Evolutionary conservation across 2,329 filamentous ascomycete genomes (phyloP).

Genomic region (Ophiostoma ulmi): DNA sequence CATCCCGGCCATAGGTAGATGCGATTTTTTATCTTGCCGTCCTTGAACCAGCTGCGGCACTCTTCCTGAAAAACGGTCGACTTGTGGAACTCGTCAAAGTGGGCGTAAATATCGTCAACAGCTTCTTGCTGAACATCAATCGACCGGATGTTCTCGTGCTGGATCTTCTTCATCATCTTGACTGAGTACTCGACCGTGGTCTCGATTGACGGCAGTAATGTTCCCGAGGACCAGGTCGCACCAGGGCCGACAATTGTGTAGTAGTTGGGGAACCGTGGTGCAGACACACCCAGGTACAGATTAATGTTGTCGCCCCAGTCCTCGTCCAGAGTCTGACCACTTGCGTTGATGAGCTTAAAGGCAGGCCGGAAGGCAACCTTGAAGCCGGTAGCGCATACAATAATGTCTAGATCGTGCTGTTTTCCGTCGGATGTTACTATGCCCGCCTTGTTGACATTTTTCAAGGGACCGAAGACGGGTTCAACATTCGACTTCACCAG

Average conservation of each 20-base stretch:
- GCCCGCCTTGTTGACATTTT: conserved; percentile 35
- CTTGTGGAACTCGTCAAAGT: conserved; percentile 43
- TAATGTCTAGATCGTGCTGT: conserved; percentile 31
- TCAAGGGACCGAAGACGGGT: conserved; percentile 39
- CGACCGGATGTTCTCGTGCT: conserved; percentile 44
- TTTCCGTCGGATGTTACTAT: conserved; percentile 31
- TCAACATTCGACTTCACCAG: conserved; percentile 43
- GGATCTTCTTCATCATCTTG: conserved; percentile 41
- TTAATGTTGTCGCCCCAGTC: conserved; percentile 31
- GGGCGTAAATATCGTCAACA: conserved; percentile 47
- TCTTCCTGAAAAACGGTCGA: conserved; percentile 40
- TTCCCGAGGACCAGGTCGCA: conserved; percentile 23
- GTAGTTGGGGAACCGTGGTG: conserved; percentile 28
- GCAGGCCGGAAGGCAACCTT: conserved; percentile 32
- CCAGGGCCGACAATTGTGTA: conserved; percentile 26
- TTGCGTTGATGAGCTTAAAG: conserved; percentile 31
- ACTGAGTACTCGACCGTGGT: conserved; percentile 32
- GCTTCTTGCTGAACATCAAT: conserved; percentile 43
- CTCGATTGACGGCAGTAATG: conserved; percentile 25
- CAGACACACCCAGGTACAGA: conserved; percentile 26
- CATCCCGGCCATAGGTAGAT: conserved; percentile 32
- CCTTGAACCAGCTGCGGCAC: conserved; percentile 25
- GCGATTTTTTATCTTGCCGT: conserved; percentile 34
- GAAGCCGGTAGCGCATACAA: conserved; percentile 35
- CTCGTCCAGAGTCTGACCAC: conserved; percentile 25